A percentile compares a stretch with the other conserved stretches of the same genome.
Evolutionary conservation across 495 filamentous ascomycete species (phyloP).

Genomic region (Penicillium alfredii): DNA sequence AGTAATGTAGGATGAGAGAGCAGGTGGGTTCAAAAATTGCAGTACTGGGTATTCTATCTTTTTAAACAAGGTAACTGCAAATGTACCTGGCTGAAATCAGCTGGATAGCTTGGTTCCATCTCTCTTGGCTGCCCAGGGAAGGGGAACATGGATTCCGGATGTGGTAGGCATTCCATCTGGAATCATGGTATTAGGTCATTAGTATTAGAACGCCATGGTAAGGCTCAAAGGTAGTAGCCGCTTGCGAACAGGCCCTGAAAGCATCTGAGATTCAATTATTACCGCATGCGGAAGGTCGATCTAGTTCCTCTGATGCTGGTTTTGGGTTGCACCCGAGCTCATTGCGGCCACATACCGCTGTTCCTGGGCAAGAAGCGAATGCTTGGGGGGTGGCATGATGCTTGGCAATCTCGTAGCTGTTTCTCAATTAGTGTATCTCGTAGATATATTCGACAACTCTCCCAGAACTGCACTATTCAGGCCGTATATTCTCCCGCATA

Average conservation of each 20-base stretch:
- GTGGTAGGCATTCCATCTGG: too few relatives aligned
- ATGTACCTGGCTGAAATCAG: neutral
- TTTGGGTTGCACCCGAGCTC: too few relatives aligned
- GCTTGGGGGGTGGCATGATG: neutral
- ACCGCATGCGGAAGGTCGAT: conserved; percentile 22
- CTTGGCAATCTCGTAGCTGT: too few relatives aligned
- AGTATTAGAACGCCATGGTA: too few relatives aligned
- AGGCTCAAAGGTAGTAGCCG: too few relatives aligned
- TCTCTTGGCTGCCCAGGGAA: neutral
- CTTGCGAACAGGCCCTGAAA: neutral
- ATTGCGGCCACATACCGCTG: conserved; percentile 13
- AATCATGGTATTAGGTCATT: too few relatives aligned
- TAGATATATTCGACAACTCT: too few relatives aligned
- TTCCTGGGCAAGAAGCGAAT: neutral
- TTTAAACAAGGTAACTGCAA: neutral
- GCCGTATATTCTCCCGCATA: too few relatives aligned
- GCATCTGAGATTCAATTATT: neutral
- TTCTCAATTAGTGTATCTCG: too few relatives aligned
- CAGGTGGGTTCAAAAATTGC: neutral
- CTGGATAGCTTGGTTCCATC: conserved; percentile 1
- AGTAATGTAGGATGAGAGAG: neutral
- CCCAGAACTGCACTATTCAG: too few relatives aligned
- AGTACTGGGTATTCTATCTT: conserved; percentile 1
- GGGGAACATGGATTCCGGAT: conserved; percentile 1
- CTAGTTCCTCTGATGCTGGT: neutral